Evolutionary conservation across 192 early-diverging fungal species (phyloP).

Genomic region (Backusella liffmaniae): DNA sequence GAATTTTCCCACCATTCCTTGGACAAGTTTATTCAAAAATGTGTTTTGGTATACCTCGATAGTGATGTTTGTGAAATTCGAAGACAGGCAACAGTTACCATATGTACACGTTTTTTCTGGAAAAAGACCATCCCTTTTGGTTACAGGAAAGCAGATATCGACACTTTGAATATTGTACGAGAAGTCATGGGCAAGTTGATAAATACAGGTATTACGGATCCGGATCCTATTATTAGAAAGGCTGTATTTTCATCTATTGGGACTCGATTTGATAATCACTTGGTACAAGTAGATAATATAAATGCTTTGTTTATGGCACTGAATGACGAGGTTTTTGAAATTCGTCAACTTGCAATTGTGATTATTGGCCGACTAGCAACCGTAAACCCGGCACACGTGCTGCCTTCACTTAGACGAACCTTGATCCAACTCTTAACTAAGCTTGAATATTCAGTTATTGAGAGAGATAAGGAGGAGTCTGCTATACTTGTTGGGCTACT

Average conservation of each 20-base stretch:
- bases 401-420: conserved; percentile 84
- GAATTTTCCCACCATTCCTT: conserved; percentile 82
- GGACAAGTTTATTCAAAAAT: conserved; percentile 85
- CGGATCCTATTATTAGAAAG: conserved; percentile 69
- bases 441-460: conserved; percentile 80
- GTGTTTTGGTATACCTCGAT: conserved; percentile 78
- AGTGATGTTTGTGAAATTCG: conserved; percentile 76
- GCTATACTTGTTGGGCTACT: conserved; percentile 75
- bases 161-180: conserved; percentile 78
- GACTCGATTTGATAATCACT: conserved; percentile 80
- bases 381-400: conserved; percentile 89
- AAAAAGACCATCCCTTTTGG: conserved; percentile 71
- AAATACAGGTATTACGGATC: conserved; percentile 85
- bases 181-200: conserved; percentile 89
- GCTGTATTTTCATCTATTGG: conserved; percentile 79
- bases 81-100: conserved; percentile 81
- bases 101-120: conserved; percentile 73
- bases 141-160: conserved; percentile 65
- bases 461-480: conserved; percentile 84
- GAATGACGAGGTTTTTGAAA: conserved; percentile 90
- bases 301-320: conserved; percentile 81
- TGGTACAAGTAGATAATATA: conserved; percentile 90
- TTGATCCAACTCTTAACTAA: conserved; percentile 87
- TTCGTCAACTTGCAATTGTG: conserved; percentile 75
- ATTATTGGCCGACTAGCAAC: conserved; percentile 87